phyloP scores from a whole-genome alignment of 2,329 filamentous ascomycete genomes.

The Aspergillus brunneoviolaceus region DNA sequence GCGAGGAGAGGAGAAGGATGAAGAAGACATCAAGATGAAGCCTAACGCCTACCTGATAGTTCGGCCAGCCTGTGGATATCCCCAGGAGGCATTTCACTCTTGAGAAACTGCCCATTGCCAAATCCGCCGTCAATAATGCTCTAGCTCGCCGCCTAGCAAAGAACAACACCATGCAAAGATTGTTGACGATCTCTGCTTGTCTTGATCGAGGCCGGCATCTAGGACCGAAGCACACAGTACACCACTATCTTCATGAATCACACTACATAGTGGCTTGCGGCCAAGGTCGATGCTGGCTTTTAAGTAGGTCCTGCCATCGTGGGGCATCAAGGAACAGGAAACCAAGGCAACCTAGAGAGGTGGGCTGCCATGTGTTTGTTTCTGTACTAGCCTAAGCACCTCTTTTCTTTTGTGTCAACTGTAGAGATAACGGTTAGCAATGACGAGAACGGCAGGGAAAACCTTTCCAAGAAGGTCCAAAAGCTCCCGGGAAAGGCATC shows the following conservation, averaged over 20 bases:
- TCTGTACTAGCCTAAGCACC: constrained; percentile 8
- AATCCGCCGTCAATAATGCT: neutral
- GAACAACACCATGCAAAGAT: neutral
- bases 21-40: neutral
- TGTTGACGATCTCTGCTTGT: neutral
- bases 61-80: neutral
- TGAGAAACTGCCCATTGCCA: neutral
- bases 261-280: neutral
- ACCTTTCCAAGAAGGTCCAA: neutral
- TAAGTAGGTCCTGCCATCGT: neutral
- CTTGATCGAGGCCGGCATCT: neutral
- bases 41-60: neutral
- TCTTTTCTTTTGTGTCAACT: constrained; percentile 35
- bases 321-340: neutral
- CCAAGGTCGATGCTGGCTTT: neutral
- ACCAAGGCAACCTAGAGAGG: neutral
- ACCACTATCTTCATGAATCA: neutral
- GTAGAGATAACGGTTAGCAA: constrained; percentile 9
- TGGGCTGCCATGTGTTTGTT: constrained; percentile 2
- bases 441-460: neutral
- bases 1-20: neutral
- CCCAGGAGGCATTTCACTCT: too few relatives aligned
- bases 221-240: neutral
- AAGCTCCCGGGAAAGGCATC: neutral
- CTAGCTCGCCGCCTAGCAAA: neutral